Evolutionary conservation across 2,329 filamentous ascomycete genomes (phyloP).

Genomic region (Phyllosticta capitalensis): DNA sequence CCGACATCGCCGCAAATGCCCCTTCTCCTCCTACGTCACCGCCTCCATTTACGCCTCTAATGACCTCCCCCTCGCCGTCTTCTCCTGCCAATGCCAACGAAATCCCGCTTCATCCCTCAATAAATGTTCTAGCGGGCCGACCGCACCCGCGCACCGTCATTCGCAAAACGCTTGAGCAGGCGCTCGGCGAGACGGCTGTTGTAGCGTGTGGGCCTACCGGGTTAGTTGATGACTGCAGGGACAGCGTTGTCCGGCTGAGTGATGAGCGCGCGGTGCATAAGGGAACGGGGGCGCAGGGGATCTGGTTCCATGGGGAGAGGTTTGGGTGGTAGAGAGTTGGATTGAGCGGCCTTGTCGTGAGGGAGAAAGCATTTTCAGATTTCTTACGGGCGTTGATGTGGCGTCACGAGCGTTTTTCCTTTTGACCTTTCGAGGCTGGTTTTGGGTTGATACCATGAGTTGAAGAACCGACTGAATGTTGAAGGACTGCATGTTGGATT

Average conservation of each 20-base stretch:
- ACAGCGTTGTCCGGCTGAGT: constrained; percentile 45
- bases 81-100: background rate
- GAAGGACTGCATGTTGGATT: too few species aligned
- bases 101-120: constrained; percentile 23
- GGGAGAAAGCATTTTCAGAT: too few species aligned
- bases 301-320: constrained; percentile 50
- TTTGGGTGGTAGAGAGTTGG: constrained; percentile 35
- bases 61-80: background rate
- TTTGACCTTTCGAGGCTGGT: too few species aligned
- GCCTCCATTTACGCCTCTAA: background rate
- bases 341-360: too few species aligned
- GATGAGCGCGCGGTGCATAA: constrained; percentile 60
- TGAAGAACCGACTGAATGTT: too few species aligned
- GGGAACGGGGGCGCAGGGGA: constrained; percentile 55
- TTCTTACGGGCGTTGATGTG: too few species aligned
- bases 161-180: constrained; percentile 46
- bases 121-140: constrained; percentile 39
- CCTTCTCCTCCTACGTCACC: background rate
- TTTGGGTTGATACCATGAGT: too few species aligned
- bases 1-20: constrained; percentile 14
- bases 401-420: too few species aligned
- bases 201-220: constrained; percentile 52
- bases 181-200: constrained; percentile 52
- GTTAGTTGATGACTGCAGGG: constrained; percentile 46
- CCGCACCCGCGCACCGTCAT: constrained; percentile 45